Percentiles rank a stretch among this genome's conserved stretches.
These are phyloP conservation scores for Gossypium gossypioides DNA, from an alignment of 441 rosid species.

Conservation along the genomic window DNA sequence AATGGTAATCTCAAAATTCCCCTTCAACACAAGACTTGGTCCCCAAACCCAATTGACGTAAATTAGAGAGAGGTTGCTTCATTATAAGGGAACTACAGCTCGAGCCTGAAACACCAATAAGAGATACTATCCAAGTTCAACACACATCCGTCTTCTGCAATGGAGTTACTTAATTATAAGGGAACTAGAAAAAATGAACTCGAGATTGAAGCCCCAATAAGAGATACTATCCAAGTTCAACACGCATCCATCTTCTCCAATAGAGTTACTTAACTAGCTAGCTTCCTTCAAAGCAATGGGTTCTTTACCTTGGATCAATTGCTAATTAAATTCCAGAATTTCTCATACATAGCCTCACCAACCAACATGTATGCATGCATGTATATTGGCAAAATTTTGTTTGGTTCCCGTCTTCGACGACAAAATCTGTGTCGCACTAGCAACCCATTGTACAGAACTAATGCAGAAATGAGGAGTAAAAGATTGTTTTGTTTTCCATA, in stretches of 20 bases:
- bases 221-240: not conserved
- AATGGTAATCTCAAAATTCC: too few species aligned
- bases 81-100: too few species aligned
- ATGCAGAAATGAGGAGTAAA: too few species aligned
- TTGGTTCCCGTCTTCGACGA: too few species aligned
- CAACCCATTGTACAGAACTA: too few species aligned
- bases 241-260: not conserved
- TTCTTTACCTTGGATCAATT: not conserved
- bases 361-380: not conserved
- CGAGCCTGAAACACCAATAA: not conserved
- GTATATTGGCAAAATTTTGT: too few species aligned
- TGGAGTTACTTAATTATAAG: not conserved
- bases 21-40: too few species aligned
- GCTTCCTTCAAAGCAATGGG: not conserved
- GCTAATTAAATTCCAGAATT: not conserved
- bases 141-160: not conserved
- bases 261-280: not conserved
- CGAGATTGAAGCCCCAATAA: not conserved
- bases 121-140: not conserved
- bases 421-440: too few species aligned
- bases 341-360: not conserved
- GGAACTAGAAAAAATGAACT: too few species aligned
- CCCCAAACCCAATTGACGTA: too few species aligned
- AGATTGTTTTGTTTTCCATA: too few species aligned
- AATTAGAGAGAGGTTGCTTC: too few species aligned